Base-by-base conservation (phyloP, 1,139 yeast species). In the Taiozyma onychis region DNA sequence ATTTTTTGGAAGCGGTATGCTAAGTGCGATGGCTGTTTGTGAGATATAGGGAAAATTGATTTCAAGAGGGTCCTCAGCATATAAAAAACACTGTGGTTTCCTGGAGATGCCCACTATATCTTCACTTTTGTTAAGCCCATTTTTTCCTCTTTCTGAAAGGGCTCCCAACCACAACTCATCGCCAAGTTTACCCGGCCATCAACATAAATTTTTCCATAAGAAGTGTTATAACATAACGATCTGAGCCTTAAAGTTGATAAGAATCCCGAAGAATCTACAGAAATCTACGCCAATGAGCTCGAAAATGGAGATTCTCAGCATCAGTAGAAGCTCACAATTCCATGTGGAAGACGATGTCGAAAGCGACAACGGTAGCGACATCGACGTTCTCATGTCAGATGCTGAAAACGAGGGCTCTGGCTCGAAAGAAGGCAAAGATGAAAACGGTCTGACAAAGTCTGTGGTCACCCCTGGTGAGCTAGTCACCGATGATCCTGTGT, bases 381-480 rank as follows among this genome's bases (percentile, higher is more conserved):
- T 47, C 10, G 60, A 59, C 27, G 44, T 49, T 22, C n/a, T 46
- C 4, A 48, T 55, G 54, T 49, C 48, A 9, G 56, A 50, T 32
- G 45, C 43, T n/a, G 54, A 49, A 37, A 46, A 47, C 24, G 39
- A 37, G 27, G 43, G 24, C 21, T 27, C 6, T 16, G 39, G 44
- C 14, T 18, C 41, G 2, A 44, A 37, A 18, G 37, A 41, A 3
- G 42, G n/a, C 3, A 52, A 54, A 11, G 60, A 58, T 45, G 58
- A 59, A 26, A 49, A 49, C 10, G 60, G 57, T n/a, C 56, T 54
- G 3, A 67, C 63, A 39, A 60, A 58, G 14, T 62, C 66, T 21
- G 69, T 85, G 13, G 96, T 93, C 18, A 89, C 97, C 0, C 99
- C 99, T 0, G 99, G 99, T n/a, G 98, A 95, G 65, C 72, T 91